Percentiles rank a stretch among this genome's conserved stretches.
phyloP scores from a whole-genome alignment of 371 early-diverging fungal species.

The Funneliformis caledonium region DNA sequence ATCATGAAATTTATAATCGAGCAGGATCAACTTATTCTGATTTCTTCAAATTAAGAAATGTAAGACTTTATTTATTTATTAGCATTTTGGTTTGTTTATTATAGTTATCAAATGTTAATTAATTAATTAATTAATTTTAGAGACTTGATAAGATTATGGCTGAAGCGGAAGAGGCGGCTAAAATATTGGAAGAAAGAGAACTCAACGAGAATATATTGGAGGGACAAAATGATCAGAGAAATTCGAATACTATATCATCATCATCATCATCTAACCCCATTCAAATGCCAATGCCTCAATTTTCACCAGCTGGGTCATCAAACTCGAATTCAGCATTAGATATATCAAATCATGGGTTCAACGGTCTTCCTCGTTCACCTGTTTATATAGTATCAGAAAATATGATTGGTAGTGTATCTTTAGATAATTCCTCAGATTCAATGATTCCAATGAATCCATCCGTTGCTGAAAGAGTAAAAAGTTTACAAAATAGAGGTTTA shows the following conservation, averaged over 20 bases:
- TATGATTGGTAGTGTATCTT: slow-evolving; percentile 24
- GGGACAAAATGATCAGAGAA: neutral
- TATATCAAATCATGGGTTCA: neutral
- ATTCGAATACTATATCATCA: too few species aligned
- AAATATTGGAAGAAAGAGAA: neutral
- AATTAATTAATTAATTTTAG: neutral
- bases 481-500: neutral
- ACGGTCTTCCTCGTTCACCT: neutral
- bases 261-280: neutral
- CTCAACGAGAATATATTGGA: neutral
- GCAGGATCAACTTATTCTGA: neutral
- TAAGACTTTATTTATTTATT: neutral
- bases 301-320: neutral
- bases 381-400: slow-evolving; percentile 22
- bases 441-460: neutral
- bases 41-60: neutral
- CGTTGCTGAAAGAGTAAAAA: neutral
- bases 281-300: neutral
- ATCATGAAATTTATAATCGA: neutral
- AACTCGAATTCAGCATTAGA: neutral
- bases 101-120: neutral
- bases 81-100: neutral
- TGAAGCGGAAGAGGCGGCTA: neutral
- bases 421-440: neutral
- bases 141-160: neutral